Percentiles rank a stretch among this genome's conserved stretches.
Conservation (phyloP, 306 rosid species). For the Neltuma alba region DNA sequence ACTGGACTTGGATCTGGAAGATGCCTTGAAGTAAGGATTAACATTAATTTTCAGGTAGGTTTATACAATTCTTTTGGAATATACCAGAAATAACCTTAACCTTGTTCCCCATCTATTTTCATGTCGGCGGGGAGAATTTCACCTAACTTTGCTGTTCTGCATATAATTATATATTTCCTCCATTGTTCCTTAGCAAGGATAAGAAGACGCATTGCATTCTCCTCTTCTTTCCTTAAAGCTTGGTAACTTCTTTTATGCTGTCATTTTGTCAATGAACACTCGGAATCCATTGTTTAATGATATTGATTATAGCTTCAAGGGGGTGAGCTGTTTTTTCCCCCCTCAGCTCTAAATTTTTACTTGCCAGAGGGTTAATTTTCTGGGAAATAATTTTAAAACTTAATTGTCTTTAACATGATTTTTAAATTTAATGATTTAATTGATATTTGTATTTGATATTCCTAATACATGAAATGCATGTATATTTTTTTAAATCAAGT, state of each 20-base stretch:
- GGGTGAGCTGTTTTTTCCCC: no score
- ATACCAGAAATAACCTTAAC: conserved; percentile 21
- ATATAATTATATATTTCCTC: neutral
- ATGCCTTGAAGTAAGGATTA: conserved; percentile 56
- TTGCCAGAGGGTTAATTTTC: no score
- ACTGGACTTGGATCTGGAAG: conserved; percentile 72
- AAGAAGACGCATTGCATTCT: neutral
- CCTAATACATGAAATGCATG: no score
- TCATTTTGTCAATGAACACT: no score
- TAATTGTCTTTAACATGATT: no score
- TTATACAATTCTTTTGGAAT: neutral
- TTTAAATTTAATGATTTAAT: no score
- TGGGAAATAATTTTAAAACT: no score
- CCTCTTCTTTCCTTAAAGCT: no score
- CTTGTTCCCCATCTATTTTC: conserved; percentile 34
- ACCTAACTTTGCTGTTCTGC: conserved; percentile 28
- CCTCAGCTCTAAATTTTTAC: no score
- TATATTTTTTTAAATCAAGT: neutral
- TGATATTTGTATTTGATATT: no score
- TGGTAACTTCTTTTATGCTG: neutral
- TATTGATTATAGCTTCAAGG: no score
- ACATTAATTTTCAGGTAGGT: conserved; percentile 14
- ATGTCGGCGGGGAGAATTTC: conserved; percentile 28
- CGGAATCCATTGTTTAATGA: no score
- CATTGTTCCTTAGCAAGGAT: neutral